These are phyloP conservation scores for Albatrellus ellisii DNA, from an alignment of 768 basidiomycete genomes.

Conservation along the genomic window DNA sequence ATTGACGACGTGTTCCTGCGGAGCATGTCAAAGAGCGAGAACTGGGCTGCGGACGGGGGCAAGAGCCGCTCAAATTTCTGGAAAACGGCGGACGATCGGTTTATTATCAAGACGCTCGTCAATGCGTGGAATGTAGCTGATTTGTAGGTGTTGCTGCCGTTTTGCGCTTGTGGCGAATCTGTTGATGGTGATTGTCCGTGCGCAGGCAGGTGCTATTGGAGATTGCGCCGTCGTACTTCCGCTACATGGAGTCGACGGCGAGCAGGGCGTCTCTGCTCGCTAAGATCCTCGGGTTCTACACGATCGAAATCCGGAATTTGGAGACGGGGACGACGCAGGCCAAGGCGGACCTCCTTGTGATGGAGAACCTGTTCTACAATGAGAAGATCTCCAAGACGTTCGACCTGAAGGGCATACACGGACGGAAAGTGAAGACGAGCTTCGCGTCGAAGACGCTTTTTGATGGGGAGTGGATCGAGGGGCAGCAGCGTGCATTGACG, in stretches of 20 bases:
- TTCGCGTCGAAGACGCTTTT: constrained; percentile 48
- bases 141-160: constrained; percentile 33
- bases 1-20: constrained; percentile 43
- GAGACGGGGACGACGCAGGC: constrained; percentile 51
- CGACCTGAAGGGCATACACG: constrained; percentile 77
- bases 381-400: constrained; percentile 57
- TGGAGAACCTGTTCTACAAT: constrained; percentile 76
- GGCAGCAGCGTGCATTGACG: constrained; percentile 50
- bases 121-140: constrained; percentile 83
- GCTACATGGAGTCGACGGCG: constrained; percentile 59
- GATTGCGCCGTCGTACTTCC: constrained; percentile 66
- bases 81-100: constrained; percentile 67
- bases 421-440: constrained; percentile 48
- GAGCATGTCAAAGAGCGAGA: constrained; percentile 44
- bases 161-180: no score
- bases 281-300: constrained; percentile 75
- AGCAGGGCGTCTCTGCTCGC: constrained; percentile 57
- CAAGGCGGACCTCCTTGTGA: constrained; percentile 66
- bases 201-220: constrained; percentile 76
- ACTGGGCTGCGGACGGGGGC: constrained; percentile 68
- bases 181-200: not conserved
- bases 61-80: constrained; percentile 76
- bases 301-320: constrained; percentile 61
- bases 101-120: constrained; percentile 77
- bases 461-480: constrained; percentile 81